A percentile compares a stretch with the other conserved stretches of the same genome.
These are phyloP conservation scores for Carex parvula DNA, from an alignment of 176 grass and related monocot genomes.

Conservation along the genomic window DNA sequence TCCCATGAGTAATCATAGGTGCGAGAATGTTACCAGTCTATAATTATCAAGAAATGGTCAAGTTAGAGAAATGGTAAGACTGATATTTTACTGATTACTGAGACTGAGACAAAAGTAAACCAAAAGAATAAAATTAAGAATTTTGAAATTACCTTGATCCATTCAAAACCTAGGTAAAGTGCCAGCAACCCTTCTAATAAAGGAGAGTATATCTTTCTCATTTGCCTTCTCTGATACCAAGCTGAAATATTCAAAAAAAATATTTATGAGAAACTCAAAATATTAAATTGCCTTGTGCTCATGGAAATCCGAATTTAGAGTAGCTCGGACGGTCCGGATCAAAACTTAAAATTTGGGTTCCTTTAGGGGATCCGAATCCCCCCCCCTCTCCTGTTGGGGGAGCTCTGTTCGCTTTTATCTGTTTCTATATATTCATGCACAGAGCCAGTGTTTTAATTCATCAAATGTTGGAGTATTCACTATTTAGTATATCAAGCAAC, in stretches of 20 bases:
- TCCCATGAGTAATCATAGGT: constrained; percentile 95
- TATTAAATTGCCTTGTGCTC: background rate
- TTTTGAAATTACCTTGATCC: constrained; percentile 53
- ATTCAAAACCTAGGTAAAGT: constrained; percentile 96
- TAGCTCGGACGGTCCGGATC: too few relatives aligned
- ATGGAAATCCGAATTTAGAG: too few relatives aligned
- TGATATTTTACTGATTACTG: background rate
- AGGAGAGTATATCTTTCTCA: constrained; percentile 98
- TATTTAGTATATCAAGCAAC: background rate
- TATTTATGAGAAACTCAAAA: background rate
- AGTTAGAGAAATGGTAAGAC: constrained; percentile 7
- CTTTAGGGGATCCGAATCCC: too few relatives aligned
- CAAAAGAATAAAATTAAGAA: background rate
- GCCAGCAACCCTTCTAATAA: constrained; percentile 86
- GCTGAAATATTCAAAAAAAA: constrained; percentile 38
- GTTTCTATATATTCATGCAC: too few relatives aligned
- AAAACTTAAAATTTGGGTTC: too few relatives aligned
- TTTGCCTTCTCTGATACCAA: constrained; percentile 80
- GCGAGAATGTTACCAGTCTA: constrained; percentile 83
- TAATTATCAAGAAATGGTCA: background rate
- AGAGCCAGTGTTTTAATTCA: background rate
- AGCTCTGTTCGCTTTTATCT: too few relatives aligned
- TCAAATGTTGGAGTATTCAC: background rate
- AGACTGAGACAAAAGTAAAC: background rate
- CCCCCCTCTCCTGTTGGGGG: too few relatives aligned